Evolutionary conservation across 768 basidiomycete genomes (phyloP), one percentile per base, ranked within the genome.

Genomic region (Pleurotus cornucopiae): DNA sequence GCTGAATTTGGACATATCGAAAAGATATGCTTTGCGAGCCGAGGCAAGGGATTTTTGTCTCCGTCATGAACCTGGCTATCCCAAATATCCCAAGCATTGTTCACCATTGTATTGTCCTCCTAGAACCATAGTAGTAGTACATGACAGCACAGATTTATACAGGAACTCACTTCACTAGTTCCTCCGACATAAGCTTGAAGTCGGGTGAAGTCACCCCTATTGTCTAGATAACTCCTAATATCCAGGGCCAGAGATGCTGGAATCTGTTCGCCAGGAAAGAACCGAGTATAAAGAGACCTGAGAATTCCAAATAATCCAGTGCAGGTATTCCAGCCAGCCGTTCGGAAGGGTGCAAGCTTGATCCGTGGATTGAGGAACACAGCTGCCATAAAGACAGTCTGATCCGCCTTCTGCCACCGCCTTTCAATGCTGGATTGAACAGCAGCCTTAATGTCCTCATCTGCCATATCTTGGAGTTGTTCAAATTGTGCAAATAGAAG

Each of bases 1-100:
- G 69, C 67, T 3, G 68, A 71, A 53, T 69, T 71, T 18, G 65
- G 58, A 40, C 51, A 62, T 18, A 70, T 62, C 12, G 64, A 63
- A 9, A 68, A 58, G 11, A 67, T 49, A n/a, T 44, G 56, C 11
- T 56, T 38, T 21, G 64, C 64, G 51, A 71, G 56, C 11, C 40
- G 41, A 25, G 63, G 51, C 38, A 66, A 59, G 16, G 62, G 62
- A 39, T 18, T 41, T 18, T 41, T 13, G 13, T 13, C 40, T 13
- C 13, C 40, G 4, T 41, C 13, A 7, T 41, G 13, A 41, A 13
- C 40, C 40, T 18, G 16, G 40, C 13, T 18, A 41, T 41, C 40
- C 12, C 16, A 41, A 41, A 41, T 41, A 18, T 41, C 40, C 40
- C 12, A 13, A 41, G 40, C 13, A 41, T 9, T 41, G 12, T 13